Evolutionary conservation across 2,329 filamentous ascomycete species (phyloP), one percentile per base, ranked within the genome.

Genomic region (Xylaria sp.): DNA sequence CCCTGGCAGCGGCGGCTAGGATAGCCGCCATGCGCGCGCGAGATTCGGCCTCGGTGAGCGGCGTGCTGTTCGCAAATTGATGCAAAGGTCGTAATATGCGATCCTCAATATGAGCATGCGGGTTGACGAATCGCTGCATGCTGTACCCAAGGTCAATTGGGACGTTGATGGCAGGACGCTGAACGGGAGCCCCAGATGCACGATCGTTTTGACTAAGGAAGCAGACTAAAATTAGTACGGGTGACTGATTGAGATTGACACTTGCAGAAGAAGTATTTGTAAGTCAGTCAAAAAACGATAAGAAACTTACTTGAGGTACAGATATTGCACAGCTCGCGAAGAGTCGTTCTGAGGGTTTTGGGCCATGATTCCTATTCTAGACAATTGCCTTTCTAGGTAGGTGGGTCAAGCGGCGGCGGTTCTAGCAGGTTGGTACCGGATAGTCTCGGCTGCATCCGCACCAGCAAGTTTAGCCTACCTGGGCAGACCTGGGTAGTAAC

Each of bases 21-120:
- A 73, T 71, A 1, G 56, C 53, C 21, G 69, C 59, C 71, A 74
- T 74, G 28, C 72, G 72, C 40, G 64, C 63, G 33, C 67, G 64
- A n/a, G 72, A 71, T 43, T 74, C 67, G 2, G 65, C 64, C 61
- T 72, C 71, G 21, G 70, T 72, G 19, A 72, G 69, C 11, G 72
- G 70, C 15, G 64, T 31, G 12, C 45, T 49, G 25, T 47, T 61
- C 14, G 67, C 63, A 21, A 67, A 66, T 12, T 60, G 31, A 23
- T 67, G 67, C 14, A 67, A 61, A 5, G 69, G 66, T 31, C 70
- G 67, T 37, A 72, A 56, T 43, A 66, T 21, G n/a, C 64, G 63
- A 63, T 72, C 71, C 25, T 71, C 70, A 8, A 64, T 58, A 43
- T 72, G 71, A 15, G 63, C 61, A 19, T 71, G 66, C 35, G 71